Evolutionary conservation across 495 filamentous ascomycete species (phyloP).

Genomic region (Hyaloscypha hepaticicola): DNA sequence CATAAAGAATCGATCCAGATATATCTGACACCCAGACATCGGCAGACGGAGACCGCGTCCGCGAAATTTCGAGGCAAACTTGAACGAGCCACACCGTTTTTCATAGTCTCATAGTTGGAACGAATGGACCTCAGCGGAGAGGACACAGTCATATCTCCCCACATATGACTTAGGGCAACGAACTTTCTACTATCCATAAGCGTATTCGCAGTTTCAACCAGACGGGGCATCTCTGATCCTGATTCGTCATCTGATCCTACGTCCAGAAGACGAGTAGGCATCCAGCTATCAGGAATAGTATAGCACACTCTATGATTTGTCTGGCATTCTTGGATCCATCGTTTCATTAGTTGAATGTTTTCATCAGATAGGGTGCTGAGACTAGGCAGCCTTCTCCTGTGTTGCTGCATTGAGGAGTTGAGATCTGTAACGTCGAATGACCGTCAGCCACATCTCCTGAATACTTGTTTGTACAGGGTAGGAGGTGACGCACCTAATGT

Average conservation of each 20-base stretch:
- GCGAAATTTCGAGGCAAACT: constrained; percentile 1
- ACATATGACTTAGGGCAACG: constrained; percentile 28
- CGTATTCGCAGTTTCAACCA: constrained; percentile 12
- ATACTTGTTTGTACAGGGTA: neutral
- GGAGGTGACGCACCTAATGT: constrained; percentile 1
- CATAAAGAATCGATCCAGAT: constrained; percentile 15
- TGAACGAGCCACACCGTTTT: constrained; percentile 7
- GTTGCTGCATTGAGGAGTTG: constrained; percentile 5
- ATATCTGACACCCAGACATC: constrained; percentile 4
- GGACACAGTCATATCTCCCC: constrained; percentile 18
- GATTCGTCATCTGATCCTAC: constrained; percentile 2
- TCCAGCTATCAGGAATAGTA: constrained; percentile 4
- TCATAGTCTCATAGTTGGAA: constrained; percentile 7
- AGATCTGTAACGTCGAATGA: neutral
- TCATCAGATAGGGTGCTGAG: neutral
- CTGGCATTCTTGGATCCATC: constrained; percentile 21
- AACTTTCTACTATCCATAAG: neutral
- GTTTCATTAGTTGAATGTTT: constrained; percentile 12
- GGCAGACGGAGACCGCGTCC: constrained; percentile 2
- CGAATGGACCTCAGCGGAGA: constrained; percentile 1
- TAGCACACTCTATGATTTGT: constrained; percentile 8
- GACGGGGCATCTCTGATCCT: neutral
- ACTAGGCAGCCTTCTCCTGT: constrained; percentile 4
- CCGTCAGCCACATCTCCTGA: neutral
- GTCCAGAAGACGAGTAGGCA: constrained; percentile 20